Evolutionary conservation across 2,329 filamentous ascomycete genomes (phyloP), one percentile per base, ranked within the genome.

Genomic region (Scolecobasidium constrictum): DNA sequence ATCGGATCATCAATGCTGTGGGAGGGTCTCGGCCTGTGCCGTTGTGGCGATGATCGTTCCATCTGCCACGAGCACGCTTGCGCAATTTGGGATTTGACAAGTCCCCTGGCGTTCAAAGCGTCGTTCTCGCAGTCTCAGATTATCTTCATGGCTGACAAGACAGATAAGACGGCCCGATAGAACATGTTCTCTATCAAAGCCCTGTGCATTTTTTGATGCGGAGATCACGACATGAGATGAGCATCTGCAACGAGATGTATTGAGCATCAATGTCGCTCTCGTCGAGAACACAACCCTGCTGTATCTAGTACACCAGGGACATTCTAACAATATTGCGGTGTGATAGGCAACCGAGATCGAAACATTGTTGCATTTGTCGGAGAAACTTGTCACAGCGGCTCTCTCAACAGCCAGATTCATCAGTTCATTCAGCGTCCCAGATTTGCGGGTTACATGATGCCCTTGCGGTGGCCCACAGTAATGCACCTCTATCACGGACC

Each of bases 81-180:
- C 26, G 26, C 26, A 31, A 31, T 31, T 31, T 31, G 26, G 26
- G n/a, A 31, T 31, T 31, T 31, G 26, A n/a, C 26, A n/a, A 31
- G n/a, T 31, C n/a, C 9, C 9, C 26, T 9, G 26, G n/a, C 26
- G 26, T 9, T 7, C 26, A n/a, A 7, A n/a, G 26, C 26, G 9
- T n/a, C 26, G 9, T 31, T 31, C 9, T 7, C 26, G 26, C 26
- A n/a, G n/a, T n/a, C 26, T 7, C 26, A 9, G 26, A 31, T 31
- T n/a, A n/a, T n/a, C 26, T 31, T 7, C 9, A 31, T 31, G 26
- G 26, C 26, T n/a, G n/a, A 31, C 9, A 31, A 31, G 26, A 31
- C 9, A 31, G n/a, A 31, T 9, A 31, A 31, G 26, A 31, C 9
- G n/a, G 9, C 26, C 9, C 26, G 9, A 31, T 9, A 31, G 26